Conservation (phyloP, 2,329 filamentous ascomycete species). For the Scedosporium apiospermum region DNA sequence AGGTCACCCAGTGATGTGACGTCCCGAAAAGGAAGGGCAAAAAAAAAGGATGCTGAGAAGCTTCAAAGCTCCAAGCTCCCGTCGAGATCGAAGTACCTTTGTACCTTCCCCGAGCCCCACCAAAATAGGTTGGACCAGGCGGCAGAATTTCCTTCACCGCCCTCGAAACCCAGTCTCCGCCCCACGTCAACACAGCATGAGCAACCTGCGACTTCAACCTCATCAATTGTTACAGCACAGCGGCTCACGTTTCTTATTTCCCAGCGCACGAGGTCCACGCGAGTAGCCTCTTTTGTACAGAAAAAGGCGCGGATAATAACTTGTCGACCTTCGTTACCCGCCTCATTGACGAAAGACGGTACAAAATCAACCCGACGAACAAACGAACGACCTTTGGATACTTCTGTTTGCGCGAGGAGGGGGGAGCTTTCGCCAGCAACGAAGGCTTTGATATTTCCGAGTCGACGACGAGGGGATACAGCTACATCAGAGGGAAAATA, state of each 20-base stretch:
- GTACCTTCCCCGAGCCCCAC: neutral
- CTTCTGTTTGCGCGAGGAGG: too few relatives aligned
- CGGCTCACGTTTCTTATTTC: conserved; percentile 3
- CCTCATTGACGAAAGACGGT: too few relatives aligned
- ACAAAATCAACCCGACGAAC: too few relatives aligned
- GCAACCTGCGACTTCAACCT: neutral
- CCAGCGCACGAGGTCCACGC: conserved; percentile 1
- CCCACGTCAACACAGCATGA: neutral
- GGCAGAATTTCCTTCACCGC: neutral
- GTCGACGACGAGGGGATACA: too few relatives aligned
- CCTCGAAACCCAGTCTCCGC: neutral
- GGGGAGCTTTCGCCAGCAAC: too few relatives aligned
- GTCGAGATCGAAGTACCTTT: neutral
- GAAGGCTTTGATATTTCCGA: too few relatives aligned
- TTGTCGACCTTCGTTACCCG: neutral
- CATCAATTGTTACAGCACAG: neutral
- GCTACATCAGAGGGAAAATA: neutral
- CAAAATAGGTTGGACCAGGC: neutral
- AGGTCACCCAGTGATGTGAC: too few relatives aligned
- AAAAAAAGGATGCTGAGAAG: neutral
- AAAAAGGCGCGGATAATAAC: neutral
- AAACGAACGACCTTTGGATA: too few relatives aligned
- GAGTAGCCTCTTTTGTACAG: conserved; percentile 1
- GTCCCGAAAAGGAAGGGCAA: neutral
- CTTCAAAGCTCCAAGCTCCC: neutral